Base-by-base conservation (phyloP, 208 protist species). In the Acanthamoeba castellanii region DNA sequence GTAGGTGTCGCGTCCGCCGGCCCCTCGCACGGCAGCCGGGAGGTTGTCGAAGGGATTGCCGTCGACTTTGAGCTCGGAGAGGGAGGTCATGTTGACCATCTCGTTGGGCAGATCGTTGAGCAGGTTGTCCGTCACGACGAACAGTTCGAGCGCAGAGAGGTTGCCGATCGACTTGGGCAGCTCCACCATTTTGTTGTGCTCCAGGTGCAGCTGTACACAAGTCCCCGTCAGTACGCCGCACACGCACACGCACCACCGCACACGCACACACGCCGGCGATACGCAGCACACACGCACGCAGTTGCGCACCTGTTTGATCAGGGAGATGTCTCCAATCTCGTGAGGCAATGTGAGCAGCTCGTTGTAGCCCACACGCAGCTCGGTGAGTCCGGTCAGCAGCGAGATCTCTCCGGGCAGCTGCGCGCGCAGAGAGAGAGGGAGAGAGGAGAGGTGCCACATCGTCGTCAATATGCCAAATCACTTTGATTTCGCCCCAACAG, bases 151-250 rank as follows among this genome's bases (percentile, higher is more conserved):
- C 18, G 89, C 22, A 6, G 89, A 25, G 47, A 94, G 68, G 66
- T 50, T 37, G 32, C 89, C 89, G 50, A 94, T 94, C 14, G 61
- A 47, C 47, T 57, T 76, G 42, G 89, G 89, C 45, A 94, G 66
- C 20, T 74, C 89, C 20, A 94, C 89, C 27, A 94, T 64, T n/a
- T 94, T 94, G 89, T 94, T 94, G 89, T 94, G 89, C 34, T 94
- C 89, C 89, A 94, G 27, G 47, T 84, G 70, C 34, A 94, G 66
- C 70, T 94, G 87, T 47, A 18, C 50, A 72, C 14, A 72, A 13
- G 30, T 30, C 27, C 9, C 20, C 14, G 30, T 72, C 8, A 72
- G 20, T 72, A 14, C 66, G 66, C 9, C 30, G 30, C n/a, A 70
- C 20, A n/a, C n/a, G 64, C 20, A 32, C 27, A 34, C 20, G 14